Base-by-base conservation (phyloP, 345 rosid genomes). In the Reutealis trisperma region DNA sequence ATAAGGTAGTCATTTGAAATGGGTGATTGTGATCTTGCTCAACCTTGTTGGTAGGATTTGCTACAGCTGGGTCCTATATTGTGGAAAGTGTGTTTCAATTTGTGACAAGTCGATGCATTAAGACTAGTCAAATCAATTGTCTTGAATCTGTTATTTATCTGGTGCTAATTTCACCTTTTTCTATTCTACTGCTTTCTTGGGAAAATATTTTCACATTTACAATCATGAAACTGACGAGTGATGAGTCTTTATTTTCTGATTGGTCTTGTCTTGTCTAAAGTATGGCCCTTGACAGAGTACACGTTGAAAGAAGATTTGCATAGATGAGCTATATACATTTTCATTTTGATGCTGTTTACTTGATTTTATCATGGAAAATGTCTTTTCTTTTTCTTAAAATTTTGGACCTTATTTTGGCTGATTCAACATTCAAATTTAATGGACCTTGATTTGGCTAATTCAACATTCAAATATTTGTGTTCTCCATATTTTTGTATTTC, bases 1-100 rank as follows among this genome's bases (percentile, higher is more conserved):
- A 88, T 15, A 93, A 90, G 99, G 98, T 96, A 86, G 78, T 62
- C 73, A 61, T 59, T 62, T 34, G 71, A 76, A 65, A 60, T 78
- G 2, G 44, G 57, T 55, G 47, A 64, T 62, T 57, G 19, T 37
- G 45, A 47, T 77, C 63, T 45, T 74, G 27, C 59, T 61, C 60
- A 70, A 49, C 11, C 44, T 74, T 60, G 61, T 64, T 55, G 51
- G 24, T 54, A 18, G n/a, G 22, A 52, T 72, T 62, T 69, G 62
- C 59, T 78, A 3, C 66, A 65, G 6, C 13, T 54, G 60, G 52
- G 44, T 81, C 67, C 66, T 57, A 32, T 37, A 1, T 47, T 63
- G 63, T 49, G 14, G 44, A 74, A 74, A 54, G 44, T 11, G 18
- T 61, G 11, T 52, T 51, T 66, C 52, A 22, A 5, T 60, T 71